A percentile compares a stretch with the other conserved stretches of the same genome.
Evolutionary conservation across 1,284 basidiomycete species (phyloP).

Genomic region (Coniferiporia weirii): DNA sequence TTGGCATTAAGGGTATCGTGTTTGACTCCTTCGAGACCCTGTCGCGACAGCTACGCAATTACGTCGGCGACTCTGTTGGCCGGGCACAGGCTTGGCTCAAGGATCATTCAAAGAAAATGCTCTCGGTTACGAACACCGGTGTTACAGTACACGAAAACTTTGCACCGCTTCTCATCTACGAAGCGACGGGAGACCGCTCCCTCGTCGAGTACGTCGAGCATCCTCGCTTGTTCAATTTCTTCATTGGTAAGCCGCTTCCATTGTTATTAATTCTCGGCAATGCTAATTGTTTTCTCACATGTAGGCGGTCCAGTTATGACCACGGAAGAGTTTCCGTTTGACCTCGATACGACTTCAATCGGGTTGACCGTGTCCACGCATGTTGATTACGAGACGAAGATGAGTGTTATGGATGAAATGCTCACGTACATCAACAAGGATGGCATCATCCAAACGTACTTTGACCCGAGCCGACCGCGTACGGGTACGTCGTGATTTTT

Average conservation of each 20-base stretch:
- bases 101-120: constrained; percentile 35
- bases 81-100: constrained; percentile 39
- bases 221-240: constrained; percentile 50
- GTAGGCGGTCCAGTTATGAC: constrained; percentile 28
- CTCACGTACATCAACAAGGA: constrained; percentile 43
- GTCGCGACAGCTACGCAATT: constrained; percentile 40
- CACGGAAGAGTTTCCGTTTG: constrained; percentile 41
- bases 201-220: constrained; percentile 40
- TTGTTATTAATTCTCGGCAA: not conserved
- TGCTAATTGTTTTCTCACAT: not conserved
- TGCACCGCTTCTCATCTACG: constrained; percentile 52
- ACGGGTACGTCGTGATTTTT: constrained; percentile 26
- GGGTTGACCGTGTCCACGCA: constrained; percentile 36
- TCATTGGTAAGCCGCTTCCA: constrained; percentile 33
- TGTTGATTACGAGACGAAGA: constrained; percentile 30
- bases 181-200: constrained; percentile 44
- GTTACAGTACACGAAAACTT: constrained; percentile 47
- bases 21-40: constrained; percentile 42
- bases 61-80: constrained; percentile 41
- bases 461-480: constrained; percentile 45
- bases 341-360: constrained; percentile 50
- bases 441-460: constrained; percentile 50
- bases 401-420: constrained; percentile 51
- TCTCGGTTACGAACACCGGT: constrained; percentile 42
- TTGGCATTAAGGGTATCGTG: constrained; percentile 50